Base-by-base conservation (phyloP, 2,329 filamentous ascomycete genomes). In the Gyromitra esculenta region DNA sequence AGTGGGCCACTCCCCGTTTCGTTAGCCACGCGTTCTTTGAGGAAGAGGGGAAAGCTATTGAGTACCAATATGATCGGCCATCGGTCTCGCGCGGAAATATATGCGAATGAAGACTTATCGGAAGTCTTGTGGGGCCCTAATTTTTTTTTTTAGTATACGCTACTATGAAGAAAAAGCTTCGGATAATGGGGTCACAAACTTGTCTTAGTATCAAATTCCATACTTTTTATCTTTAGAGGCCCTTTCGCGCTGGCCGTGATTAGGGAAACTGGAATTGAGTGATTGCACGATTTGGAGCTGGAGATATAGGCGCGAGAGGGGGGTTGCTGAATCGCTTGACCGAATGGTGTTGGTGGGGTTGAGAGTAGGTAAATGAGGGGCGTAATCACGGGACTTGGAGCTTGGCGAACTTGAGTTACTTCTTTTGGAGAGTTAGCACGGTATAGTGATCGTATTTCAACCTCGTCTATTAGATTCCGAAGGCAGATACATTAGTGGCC, bases 61-160 rank as follows among this genome's bases (percentile, higher is more conserved):
- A 88, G 83, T 81, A 96, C 93, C 81, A 99, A 85, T 82, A 99
- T 99, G 73, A 97, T 87, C 15, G 96, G 96, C 96, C 95, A 99
- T 83, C 96, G 88, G 80, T 94, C 91, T 81, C 91, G 88, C 43
- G 93, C 95, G 7, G 96, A 97, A 76, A 90, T 87, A 84, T 90
- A 93, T 67, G 92, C 96, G 83, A 98, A 98, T 62, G 94, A 97
- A 54, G 87, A 92, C 81, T 89, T 89, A 85, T 98, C 94, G 81
- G 88, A 90, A 48, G 94, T 98, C 80, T 87, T 87, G 83, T 91
- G 96, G 77, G 89, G 90, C 60, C 91, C 92, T 96, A 18, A 18
- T 4, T 18, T 6, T n/a, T 13, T 13, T 1, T 48, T 35, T 63
- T 5, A 70, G 56, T 63, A n/a, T 57, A 50, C 4, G 1, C 8